Conservation (phyloP, 176 grass and related monocot genomes). For the Aegilops longissima region DNA sequence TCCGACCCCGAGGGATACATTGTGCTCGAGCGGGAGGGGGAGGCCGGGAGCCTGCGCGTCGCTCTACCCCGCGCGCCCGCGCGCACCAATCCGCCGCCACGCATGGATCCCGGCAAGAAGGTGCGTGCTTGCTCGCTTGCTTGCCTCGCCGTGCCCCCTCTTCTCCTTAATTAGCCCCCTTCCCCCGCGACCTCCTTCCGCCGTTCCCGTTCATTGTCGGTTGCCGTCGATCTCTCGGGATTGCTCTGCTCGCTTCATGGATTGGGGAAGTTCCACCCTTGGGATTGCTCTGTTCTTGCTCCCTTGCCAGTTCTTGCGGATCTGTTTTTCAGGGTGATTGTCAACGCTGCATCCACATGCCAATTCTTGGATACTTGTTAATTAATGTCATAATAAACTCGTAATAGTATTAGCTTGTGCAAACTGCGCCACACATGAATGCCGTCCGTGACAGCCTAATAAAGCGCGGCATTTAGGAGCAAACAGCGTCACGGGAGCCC, state of each 20-base stretch:
- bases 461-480: neutral
- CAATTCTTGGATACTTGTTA: neutral
- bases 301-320: neutral
- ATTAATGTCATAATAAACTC: neutral
- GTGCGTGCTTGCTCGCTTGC: constrained; percentile 8
- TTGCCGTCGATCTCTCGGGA: neutral
- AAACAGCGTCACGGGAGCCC: neutral
- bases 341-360: neutral
- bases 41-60: neutral
- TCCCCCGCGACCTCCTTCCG: neutral
- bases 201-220: neutral
- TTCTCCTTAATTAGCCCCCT: neutral
- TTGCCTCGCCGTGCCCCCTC: neutral
- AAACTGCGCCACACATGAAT: neutral
- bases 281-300: neutral
- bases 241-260: neutral
- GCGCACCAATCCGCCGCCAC: constrained; percentile 27
- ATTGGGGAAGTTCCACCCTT: neutral
- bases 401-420: neutral
- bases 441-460: neutral
- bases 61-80: constrained; percentile 8
- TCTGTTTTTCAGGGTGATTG: neutral
- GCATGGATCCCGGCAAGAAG: constrained; percentile 61
- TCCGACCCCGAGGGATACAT: constrained; percentile 32
- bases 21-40: neutral